These are phyloP conservation scores for Calonectria ilicicola DNA, from an alignment of 2,329 filamentous ascomycete species.

Conservation along the genomic window DNA sequence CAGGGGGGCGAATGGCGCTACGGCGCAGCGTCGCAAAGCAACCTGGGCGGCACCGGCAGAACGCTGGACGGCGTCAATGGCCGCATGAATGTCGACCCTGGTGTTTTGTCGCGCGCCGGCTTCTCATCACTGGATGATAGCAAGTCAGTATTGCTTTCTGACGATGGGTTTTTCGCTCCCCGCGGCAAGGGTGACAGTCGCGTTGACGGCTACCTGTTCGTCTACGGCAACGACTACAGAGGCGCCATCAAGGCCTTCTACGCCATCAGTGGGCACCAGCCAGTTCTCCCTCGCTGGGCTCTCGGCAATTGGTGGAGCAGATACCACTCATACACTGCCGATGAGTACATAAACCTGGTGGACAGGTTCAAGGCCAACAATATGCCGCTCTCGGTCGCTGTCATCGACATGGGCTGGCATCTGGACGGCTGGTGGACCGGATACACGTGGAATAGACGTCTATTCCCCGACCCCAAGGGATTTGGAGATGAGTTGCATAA, in stretches of 20 bases:
- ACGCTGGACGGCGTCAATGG: slow-evolving; percentile 68
- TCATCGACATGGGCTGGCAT: slow-evolving; percentile 78
- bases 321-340: slow-evolving; percentile 68
- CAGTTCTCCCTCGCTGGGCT: slow-evolving; percentile 66
- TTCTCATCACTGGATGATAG: slow-evolving; percentile 67
- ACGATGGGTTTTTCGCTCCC: slow-evolving; percentile 62
- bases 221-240: slow-evolving; percentile 68
- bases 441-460: slow-evolving; percentile 70
- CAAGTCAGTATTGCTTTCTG: slow-evolving; percentile 67
- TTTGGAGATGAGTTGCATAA: slow-evolving; percentile 65
- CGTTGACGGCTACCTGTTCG: slow-evolving; percentile 70
- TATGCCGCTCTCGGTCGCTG: slow-evolving; percentile 69
- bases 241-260: slow-evolving; percentile 67
- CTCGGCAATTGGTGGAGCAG: slow-evolving; percentile 76
- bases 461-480: slow-evolving; percentile 61
- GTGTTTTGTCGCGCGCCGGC: slow-evolving; percentile 63
- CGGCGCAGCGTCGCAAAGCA: slow-evolving; percentile 52
- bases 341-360: slow-evolving; percentile 69
- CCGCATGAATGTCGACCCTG: slow-evolving; percentile 59
- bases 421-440: slow-evolving; percentile 61
- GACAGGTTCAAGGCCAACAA: slow-evolving; percentile 63
- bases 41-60: slow-evolving; percentile 61
- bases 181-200: slow-evolving; percentile 59
- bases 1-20: slow-evolving; percentile 59
- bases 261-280: slow-evolving; percentile 66